These are phyloP conservation scores for Raphanus hybrid DNA, from an alignment of 441 rosid species.

Conservation along the genomic window DNA sequence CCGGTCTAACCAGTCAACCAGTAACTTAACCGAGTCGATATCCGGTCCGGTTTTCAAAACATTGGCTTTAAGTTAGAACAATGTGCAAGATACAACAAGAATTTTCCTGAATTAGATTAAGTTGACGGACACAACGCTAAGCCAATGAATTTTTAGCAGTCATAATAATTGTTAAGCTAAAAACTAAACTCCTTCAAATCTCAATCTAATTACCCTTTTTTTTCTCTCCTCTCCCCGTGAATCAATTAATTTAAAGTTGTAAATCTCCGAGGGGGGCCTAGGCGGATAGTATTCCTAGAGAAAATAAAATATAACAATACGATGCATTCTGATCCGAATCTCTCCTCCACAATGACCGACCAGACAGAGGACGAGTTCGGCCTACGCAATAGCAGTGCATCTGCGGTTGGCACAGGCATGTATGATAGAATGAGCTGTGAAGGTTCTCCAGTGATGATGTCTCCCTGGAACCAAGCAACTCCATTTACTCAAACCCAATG, in stretches of 20 bases:
- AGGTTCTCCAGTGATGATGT: constrained; percentile 90
- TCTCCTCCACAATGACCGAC: constrained; percentile 41
- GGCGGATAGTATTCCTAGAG: constrained; percentile 9
- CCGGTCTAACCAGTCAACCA: too few relatives aligned
- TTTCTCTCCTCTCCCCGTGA: not conserved
- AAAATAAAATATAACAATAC: constrained; percentile 32
- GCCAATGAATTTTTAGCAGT: not conserved
- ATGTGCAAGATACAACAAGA: constrained; percentile 23
- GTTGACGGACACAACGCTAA: too few relatives aligned
- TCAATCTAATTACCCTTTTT: constrained; percentile 1
- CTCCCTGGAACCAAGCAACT: constrained; percentile 86
- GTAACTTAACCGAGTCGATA: too few relatives aligned
- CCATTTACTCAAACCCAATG: constrained; percentile 52
- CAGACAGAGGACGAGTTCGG: constrained; percentile 54
- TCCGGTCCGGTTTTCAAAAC: too few relatives aligned
- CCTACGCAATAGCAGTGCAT: constrained; percentile 74
- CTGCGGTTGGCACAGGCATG: constrained; percentile 49
- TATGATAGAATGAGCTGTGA: constrained; percentile 77
- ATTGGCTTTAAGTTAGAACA: constrained; percentile 18
- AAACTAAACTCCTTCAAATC: constrained; percentile 15
- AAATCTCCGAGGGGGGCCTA: constrained; percentile 15
- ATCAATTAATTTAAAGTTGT: not conserved
- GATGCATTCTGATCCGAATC: constrained; percentile 66
- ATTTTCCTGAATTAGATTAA: constrained; percentile 20
- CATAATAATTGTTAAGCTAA: constrained; percentile 37